These are phyloP conservation scores for Celoporthe dispersa DNA, from an alignment of 2,329 filamentous ascomycete genomes.

Conservation along the genomic window DNA sequence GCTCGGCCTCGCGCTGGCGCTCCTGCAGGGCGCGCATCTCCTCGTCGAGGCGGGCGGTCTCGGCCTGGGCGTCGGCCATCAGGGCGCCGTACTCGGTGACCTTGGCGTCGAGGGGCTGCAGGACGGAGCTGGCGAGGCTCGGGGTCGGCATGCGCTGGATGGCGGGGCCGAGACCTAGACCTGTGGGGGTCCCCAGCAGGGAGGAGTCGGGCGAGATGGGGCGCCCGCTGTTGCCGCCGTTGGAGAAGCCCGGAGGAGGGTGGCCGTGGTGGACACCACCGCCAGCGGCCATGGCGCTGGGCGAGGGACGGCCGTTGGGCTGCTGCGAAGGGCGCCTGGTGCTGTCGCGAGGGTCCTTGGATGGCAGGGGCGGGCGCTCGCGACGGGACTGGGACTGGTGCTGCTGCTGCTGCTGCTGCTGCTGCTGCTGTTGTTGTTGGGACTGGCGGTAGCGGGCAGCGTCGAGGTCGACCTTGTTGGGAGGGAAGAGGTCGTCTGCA, in stretches of 20 bases:
- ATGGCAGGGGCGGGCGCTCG: constrained; percentile 9
- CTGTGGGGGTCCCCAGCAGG: neutral
- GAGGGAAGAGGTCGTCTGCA: constrained; percentile 21
- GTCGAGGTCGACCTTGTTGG: constrained; percentile 30
- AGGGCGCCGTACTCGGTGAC: constrained; percentile 48
- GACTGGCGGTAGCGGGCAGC: constrained; percentile 28
- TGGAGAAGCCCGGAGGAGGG: neutral
- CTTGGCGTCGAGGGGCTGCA: constrained; percentile 51
- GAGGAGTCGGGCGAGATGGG: constrained; percentile 10
- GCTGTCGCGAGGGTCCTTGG: constrained; percentile 16
- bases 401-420: constrained; percentile 10
- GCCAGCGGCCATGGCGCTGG: neutral
- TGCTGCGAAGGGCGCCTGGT: neutral
- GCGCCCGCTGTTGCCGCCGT: neutral
- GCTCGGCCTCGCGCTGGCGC: constrained; percentile 46
- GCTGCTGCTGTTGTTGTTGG: constrained; percentile 20
- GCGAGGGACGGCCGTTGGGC: neutral
- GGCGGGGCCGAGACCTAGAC: constrained; percentile 27
- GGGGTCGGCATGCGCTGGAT: constrained; percentile 51
- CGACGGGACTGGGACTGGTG: constrained; percentile 6
- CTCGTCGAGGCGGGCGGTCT: constrained; percentile 49
- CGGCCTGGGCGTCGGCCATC: constrained; percentile 47
- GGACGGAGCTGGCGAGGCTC: constrained; percentile 47
- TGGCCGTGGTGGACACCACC: constrained; percentile 4
- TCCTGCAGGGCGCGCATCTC: constrained; percentile 48